A percentile compares a stretch with the other conserved stretches of the same genome.
Evolutionary conservation across 768 basidiomycete species (phyloP).

Genomic region (Tricholoma hemisulphureum): DNA sequence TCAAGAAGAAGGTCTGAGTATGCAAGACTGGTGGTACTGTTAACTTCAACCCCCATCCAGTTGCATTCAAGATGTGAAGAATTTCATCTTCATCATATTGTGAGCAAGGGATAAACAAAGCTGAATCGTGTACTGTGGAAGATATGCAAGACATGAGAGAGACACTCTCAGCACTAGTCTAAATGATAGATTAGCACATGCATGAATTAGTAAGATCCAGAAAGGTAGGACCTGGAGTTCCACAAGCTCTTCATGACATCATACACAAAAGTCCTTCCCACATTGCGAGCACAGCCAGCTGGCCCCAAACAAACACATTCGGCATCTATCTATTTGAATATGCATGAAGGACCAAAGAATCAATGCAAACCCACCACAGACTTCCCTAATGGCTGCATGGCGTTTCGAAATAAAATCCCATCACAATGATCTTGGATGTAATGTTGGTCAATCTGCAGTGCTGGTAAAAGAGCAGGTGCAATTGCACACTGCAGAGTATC

Average conservation of each 20-base stretch:
- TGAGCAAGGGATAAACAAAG: neutral
- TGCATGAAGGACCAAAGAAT: too few species aligned
- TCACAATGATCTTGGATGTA: too few species aligned
- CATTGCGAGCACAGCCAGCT: too few species aligned
- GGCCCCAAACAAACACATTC: neutral
- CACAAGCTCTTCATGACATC: neutral
- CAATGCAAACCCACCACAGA: too few species aligned
- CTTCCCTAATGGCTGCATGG: too few species aligned
- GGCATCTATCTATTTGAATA: neutral
- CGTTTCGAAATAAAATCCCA: too few species aligned
- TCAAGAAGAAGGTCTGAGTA: neutral
- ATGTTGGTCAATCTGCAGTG: too few species aligned
- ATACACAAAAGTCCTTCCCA: neutral
- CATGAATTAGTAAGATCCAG: too few species aligned
- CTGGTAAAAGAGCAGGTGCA: too few species aligned
- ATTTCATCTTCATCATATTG: neutral
- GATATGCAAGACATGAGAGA: neutral
- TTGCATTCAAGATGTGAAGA: neutral
- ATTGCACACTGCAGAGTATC: too few species aligned
- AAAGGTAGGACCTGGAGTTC: neutral
- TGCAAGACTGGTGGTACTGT: neutral
- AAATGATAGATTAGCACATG: neutral
- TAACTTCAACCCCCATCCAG: neutral
- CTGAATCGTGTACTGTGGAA: neutral
- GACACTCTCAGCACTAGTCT: neutral